phyloP scores from a whole-genome alignment of 2,329 filamentous ascomycete genomes.

The Passalora sequoiae region DNA sequence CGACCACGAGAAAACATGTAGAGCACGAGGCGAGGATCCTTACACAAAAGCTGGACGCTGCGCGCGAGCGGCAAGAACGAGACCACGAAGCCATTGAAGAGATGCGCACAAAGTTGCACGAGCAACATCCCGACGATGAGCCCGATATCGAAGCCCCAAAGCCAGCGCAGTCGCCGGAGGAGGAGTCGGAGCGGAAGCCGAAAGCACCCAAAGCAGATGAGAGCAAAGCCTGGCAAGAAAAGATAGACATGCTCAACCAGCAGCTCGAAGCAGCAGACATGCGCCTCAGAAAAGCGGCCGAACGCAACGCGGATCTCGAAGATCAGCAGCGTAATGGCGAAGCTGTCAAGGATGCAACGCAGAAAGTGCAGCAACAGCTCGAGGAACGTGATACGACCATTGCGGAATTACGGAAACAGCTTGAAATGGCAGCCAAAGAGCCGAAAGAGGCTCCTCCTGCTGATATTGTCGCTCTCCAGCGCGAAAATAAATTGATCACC shows the following conservation, averaged over 20 bases:
- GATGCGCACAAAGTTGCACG: slow-evolving; percentile 42
- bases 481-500: slow-evolving; percentile 72
- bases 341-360: slow-evolving; percentile 10
- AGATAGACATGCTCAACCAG: slow-evolving; percentile 30
- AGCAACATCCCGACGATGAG: slow-evolving; percentile 36
- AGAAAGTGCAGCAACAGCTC: slow-evolving; percentile 21
- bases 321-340: slow-evolving; percentile 20
- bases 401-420: slow-evolving; percentile 26
- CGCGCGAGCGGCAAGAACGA: slow-evolving; percentile 43
- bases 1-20: slow-evolving; percentile 43
- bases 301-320: slow-evolving; percentile 30
- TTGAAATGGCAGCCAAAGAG: slow-evolving; percentile 22
- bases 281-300: slow-evolving; percentile 30
- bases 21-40: slow-evolving; percentile 46
- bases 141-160: slow-evolving; percentile 19
- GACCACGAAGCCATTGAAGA: slow-evolving; percentile 46
- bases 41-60: slow-evolving; percentile 45
- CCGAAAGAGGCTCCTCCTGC: slow-evolving; percentile 22
- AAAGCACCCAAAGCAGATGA: slow-evolving; percentile 19
- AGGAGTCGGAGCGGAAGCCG: slow-evolving; percentile 10
- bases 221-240: slow-evolving; percentile 29
- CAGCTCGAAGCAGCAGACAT: slow-evolving; percentile 32
- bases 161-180: slow-evolving; percentile 10
- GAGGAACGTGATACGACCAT: slow-evolving; percentile 29
- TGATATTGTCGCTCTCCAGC: slow-evolving; percentile 63